phyloP scores from a whole-genome alignment of 1,139 yeast species.

The Pichia sp. region DNA sequence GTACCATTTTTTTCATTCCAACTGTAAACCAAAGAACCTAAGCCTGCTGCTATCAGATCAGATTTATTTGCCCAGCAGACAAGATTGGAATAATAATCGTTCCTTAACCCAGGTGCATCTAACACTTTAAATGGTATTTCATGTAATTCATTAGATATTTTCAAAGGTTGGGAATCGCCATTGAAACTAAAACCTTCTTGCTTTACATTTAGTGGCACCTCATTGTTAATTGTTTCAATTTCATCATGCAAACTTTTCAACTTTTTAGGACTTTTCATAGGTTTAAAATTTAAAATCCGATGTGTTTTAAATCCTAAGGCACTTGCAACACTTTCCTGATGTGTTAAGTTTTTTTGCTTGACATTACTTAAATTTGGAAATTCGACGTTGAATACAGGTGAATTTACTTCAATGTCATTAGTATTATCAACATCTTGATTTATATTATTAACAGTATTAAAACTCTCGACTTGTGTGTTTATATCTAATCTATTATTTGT shows the following conservation, averaged over 20 bases:
- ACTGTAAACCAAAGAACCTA: conserved; percentile 52
- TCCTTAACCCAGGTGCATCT: conserved; percentile 70
- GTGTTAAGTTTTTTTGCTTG: background rate
- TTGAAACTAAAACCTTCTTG: background rate
- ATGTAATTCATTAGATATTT: conserved; percentile 16
- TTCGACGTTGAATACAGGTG: background rate
- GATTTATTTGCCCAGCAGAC: conserved; percentile 63
- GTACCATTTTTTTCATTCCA: conserved; percentile 60
- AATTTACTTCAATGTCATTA: too few relatives aligned
- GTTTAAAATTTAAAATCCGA: conserved; percentile 34
- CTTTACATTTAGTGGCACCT: background rate
- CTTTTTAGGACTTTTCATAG: conserved; percentile 18
- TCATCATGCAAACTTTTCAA: conserved; percentile 12
- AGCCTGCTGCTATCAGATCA: conserved; percentile 60
- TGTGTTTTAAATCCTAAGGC: conserved; percentile 41
- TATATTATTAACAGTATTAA: too few relatives aligned
- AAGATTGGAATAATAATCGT: conserved; percentile 75
- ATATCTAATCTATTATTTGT: background rate
- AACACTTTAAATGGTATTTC: conserved; percentile 45
- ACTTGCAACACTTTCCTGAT: conserved; percentile 35
- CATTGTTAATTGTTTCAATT: conserved; percentile 12
- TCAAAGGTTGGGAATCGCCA: conserved; percentile 7
- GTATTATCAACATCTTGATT: too few relatives aligned
- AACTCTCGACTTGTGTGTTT: background rate
- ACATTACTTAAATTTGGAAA: background rate